Conservation (phyloP, 495 filamentous ascomycete species). For the Cercophora sp. region DNA sequence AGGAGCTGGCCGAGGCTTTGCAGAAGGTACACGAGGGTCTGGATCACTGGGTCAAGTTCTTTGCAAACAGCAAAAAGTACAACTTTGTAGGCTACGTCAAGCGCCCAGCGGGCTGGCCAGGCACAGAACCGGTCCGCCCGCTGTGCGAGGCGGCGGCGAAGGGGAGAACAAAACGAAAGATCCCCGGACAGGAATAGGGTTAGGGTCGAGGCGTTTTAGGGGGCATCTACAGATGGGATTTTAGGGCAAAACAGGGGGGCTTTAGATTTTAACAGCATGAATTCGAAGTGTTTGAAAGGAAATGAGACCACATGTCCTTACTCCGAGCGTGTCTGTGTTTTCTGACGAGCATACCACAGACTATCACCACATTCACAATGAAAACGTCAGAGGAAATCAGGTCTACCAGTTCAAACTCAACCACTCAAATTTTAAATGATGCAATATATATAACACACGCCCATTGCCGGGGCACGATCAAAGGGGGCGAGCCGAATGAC, state of each 20-base stretch:
- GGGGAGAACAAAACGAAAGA: slow-evolving; percentile 36
- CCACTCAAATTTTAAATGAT: slow-evolving; percentile 17
- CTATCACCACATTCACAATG: neutral
- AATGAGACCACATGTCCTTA: neutral
- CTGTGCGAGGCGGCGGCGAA: slow-evolving; percentile 46
- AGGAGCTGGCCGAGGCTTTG: slow-evolving; percentile 49
- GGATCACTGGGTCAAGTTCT: slow-evolving; percentile 70
- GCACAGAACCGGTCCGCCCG: slow-evolving; percentile 35
- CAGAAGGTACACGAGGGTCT: slow-evolving; percentile 54
- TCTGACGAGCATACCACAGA: too few species aligned
- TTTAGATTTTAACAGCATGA: neutral
- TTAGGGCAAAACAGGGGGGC: neutral
- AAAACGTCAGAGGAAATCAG: neutral
- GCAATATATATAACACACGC: slow-evolving; percentile 21
- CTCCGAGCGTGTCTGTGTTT: too few species aligned
- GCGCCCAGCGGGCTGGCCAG: slow-evolving; percentile 43
- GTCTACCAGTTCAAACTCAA: slow-evolving; percentile 10
- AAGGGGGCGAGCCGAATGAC: too few species aligned
- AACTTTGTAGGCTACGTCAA: slow-evolving; percentile 65
- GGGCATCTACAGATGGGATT: neutral
- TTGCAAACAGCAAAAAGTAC: slow-evolving; percentile 71
- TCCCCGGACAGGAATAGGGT: slow-evolving; percentile 24
- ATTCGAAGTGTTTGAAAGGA: slow-evolving; percentile 6
- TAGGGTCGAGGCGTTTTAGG: neutral
- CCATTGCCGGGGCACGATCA: slow-evolving; percentile 11